Base-by-base conservation (phyloP, 495 filamentous ascomycete species). In the Hyaloscypha hepaticicola region DNA sequence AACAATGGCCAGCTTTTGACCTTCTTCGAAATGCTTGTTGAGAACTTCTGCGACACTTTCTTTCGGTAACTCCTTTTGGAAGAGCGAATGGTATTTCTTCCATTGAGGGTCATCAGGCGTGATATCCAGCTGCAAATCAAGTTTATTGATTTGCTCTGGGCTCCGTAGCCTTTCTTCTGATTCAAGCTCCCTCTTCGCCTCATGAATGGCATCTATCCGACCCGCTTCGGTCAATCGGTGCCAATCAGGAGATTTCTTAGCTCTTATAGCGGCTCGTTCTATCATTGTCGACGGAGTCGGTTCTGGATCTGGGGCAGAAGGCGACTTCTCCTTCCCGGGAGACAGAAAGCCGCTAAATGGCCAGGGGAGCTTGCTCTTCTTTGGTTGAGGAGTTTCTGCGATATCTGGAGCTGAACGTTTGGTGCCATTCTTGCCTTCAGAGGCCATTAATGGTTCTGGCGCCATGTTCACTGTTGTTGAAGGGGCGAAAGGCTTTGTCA, bases 1-100 rank as follows among this genome's bases (percentile, higher is more conserved):
- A 21, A 60, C 11, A 8, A 72, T 16, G 12, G 64, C n/a, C 0
- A 55, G 29, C n/a, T 22, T 29, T 29, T 72, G 63, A 12, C 38
- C 61, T 38, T 64, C 60, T 29, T 51, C 79, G 56, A 72, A 67
- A n/a, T 67, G 11, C 9, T 29, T 27, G 25, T 69, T 51, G 14
- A 67, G 19, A 26, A 67, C 27, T 11, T 27, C 12, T 25, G 29
- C 24, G 34, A 68, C 22, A n/a, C 53, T 38, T 19, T 12, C 21
- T 27, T 50, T 21, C 16, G 1, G 21, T 25, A 63, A 31, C 28
- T 50, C 14, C 41, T 56, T 26, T 56, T 38, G 34, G 28, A 58
- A 58, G 24, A 50, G 14, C 11, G 5, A 19, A 8, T 14, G 50
- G 8, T 9, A 25, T 0, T 29, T 31, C 14, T 33, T 34, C 19